A percentile compares a stretch with the other conserved stretches of the same genome.
Conservation (phyloP, 345 rosid species). For the Nasturtium officinale region DNA sequence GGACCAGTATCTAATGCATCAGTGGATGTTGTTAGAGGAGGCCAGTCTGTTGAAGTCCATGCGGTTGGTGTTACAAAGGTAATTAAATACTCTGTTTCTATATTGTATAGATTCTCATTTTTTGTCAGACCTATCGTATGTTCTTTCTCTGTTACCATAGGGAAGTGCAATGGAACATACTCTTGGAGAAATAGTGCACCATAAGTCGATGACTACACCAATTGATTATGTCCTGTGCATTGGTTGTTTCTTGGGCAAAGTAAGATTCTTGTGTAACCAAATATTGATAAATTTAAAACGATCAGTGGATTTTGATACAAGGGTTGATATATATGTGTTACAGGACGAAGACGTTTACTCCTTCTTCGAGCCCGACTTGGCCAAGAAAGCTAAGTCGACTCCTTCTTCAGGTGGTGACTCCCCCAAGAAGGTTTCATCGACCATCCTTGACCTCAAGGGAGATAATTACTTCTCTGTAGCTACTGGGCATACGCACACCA, state of each 20-base stretch:
- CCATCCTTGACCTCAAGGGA: conserved; percentile 82
- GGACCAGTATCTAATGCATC: conserved; percentile 97
- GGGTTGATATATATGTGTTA: conserved; percentile 19
- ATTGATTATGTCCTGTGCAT: conserved; percentile 87
- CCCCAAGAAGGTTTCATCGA: conserved; percentile 73
- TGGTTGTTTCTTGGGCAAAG: conserved; percentile 93
- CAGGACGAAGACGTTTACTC: conserved; percentile 97
- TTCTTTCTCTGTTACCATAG: conserved; percentile 48
- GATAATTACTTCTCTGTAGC: conserved; percentile 92
- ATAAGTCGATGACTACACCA: conserved; percentile 78
- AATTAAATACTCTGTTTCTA: background rate
- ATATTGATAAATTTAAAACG: background rate
- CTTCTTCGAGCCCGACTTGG: conserved; percentile 82
- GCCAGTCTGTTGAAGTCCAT: conserved; percentile 91
- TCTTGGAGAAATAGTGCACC: conserved; percentile 80
- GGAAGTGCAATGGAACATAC: conserved; percentile 94
- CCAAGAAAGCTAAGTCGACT: conserved; percentile 46
- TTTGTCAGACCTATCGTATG: background rate
- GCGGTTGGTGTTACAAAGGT: conserved; percentile 98
- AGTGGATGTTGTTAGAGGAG: conserved; percentile 91
- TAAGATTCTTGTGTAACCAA: conserved; percentile 34
- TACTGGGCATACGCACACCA: conserved; percentile 70
- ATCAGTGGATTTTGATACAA: conserved; percentile 6
- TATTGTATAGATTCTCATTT: conserved; percentile 4
- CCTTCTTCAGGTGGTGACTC: conserved; percentile 28